Conservation (phyloP, 2,329 filamentous ascomycete species). For the Akanthomyces dipterigenus region DNA sequence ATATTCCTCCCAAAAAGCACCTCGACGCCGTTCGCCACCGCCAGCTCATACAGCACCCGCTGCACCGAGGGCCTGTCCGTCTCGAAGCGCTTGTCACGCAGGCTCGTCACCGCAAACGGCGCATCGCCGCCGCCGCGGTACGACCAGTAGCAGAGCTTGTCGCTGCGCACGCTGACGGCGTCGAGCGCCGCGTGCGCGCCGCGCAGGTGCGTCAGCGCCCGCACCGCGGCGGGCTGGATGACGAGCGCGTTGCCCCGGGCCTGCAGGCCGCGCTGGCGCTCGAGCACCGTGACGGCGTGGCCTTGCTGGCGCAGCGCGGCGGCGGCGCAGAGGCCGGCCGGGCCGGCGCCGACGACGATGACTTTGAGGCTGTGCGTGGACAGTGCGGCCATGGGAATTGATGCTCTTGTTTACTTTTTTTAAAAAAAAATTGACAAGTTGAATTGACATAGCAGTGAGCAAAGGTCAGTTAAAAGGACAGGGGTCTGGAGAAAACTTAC, state of each 20-base stretch:
- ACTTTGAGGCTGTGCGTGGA: neutral
- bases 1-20: neutral
- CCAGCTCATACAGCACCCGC: neutral
- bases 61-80: constrained; percentile 10
- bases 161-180: constrained; percentile 1
- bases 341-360: constrained; percentile 7
- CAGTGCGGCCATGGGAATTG: neutral
- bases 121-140: constrained; percentile 1
- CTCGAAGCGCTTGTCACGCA: constrained; percentile 12
- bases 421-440: no score
- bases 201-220: neutral
- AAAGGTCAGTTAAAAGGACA: neutral
- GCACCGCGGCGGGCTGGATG: constrained; percentile 9
- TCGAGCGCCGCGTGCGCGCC: constrained; percentile 4
- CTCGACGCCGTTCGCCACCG: neutral
- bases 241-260: constrained; percentile 6
- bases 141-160: constrained; percentile 7
- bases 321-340: constrained; percentile 7
- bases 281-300: constrained; percentile 7
- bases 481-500: no score
- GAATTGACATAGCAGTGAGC: no score
- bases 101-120: neutral
- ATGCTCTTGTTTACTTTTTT: no score
- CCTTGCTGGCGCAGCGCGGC: constrained; percentile 2
- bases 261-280: neutral